These are phyloP conservation scores for Lophiotrema nucula DNA, from an alignment of 495 filamentous ascomycete genomes.

Conservation along the genomic window DNA sequence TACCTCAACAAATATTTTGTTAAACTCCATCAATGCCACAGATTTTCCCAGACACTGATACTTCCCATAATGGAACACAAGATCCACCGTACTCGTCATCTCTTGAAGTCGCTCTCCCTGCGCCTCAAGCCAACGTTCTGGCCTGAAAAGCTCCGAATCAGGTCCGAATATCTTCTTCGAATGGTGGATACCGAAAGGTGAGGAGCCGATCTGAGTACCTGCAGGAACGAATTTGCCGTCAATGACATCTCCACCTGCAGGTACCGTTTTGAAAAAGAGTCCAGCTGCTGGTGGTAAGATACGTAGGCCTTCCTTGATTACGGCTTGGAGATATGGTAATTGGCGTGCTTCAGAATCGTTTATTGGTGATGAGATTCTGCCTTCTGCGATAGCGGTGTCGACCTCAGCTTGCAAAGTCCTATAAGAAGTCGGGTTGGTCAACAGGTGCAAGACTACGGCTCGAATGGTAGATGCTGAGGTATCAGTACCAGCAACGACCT, in stretches of 20 bases:
- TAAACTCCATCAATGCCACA: slow-evolving; percentile 25
- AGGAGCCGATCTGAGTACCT: slow-evolving; percentile 32
- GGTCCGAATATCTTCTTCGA: slow-evolving; percentile 33
- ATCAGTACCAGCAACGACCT: slow-evolving; percentile 33
- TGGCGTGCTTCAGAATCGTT: slow-evolving; percentile 13
- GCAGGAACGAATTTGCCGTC: slow-evolving; percentile 27
- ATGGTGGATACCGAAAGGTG: slow-evolving; percentile 32
- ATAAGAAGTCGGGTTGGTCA: slow-evolving; percentile 9
- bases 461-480: slow-evolving; percentile 19
- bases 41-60: slow-evolving; percentile 22
- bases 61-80: slow-evolving; percentile 22
- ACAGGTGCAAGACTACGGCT: slow-evolving; percentile 10
- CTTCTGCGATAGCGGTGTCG: slow-evolving; percentile 8
- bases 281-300: slow-evolving; percentile 18
- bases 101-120: not conserved
- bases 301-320: slow-evolving; percentile 27
- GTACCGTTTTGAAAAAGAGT: slow-evolving; percentile 15
- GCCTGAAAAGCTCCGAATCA: slow-evolving; percentile 32
- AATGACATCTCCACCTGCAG: slow-evolving; percentile 36
- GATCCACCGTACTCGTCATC: slow-evolving; percentile 20
- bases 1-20: slow-evolving; percentile 25
- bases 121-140: slow-evolving; percentile 26
- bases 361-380: slow-evolving; percentile 15
- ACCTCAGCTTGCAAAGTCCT: slow-evolving; percentile 20
- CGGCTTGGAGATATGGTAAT: slow-evolving; percentile 23